Evolutionary conservation across 2,329 filamentous ascomycete species (phyloP).

Genomic region (Talaromyces sp.): DNA sequence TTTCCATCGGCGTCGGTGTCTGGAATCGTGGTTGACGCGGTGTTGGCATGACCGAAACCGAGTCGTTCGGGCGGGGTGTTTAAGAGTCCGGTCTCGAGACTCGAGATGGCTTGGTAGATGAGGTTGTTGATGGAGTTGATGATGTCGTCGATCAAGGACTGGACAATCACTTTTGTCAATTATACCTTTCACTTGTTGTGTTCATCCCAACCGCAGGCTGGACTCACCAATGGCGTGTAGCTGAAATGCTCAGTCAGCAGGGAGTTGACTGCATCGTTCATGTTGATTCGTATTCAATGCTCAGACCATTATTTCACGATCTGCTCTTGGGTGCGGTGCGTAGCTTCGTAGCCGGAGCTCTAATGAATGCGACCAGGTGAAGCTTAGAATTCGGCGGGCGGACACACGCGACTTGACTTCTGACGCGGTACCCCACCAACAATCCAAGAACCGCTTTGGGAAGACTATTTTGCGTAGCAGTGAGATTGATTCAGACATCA

Average conservation of each 20-base stretch:
- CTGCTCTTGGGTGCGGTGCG: too few relatives aligned
- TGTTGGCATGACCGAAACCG: conserved; percentile 64
- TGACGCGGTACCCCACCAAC: conserved; percentile 6
- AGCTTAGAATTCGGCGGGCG: neutral
- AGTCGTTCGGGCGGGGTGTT: conserved; percentile 69
- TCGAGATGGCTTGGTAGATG: conserved; percentile 82
- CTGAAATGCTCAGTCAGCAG: conserved; percentile 93
- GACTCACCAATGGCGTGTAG: conserved; percentile 80
- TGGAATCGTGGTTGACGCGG: conserved; percentile 42
- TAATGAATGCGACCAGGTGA: neutral
- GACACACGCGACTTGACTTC: conserved; percentile 1
- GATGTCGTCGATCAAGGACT: conserved; percentile 95
- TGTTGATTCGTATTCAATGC: conserved; percentile 22
- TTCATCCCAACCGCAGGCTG: neutral
- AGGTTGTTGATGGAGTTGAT: conserved; percentile 96
- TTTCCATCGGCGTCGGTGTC: conserved; percentile 47
- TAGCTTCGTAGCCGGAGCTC: neutral
- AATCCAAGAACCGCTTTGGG: neutral
- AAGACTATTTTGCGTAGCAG: neutral
- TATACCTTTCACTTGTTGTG: conserved; percentile 13
- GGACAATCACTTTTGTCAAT: conserved; percentile 13
- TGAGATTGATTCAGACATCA: neutral
- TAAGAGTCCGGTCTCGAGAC: conserved; percentile 77
- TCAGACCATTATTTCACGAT: neutral
- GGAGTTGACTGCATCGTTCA: conserved; percentile 48